Base-by-base conservation (phyloP, 768 basidiomycete genomes). In the Mycena floridula region DNA sequence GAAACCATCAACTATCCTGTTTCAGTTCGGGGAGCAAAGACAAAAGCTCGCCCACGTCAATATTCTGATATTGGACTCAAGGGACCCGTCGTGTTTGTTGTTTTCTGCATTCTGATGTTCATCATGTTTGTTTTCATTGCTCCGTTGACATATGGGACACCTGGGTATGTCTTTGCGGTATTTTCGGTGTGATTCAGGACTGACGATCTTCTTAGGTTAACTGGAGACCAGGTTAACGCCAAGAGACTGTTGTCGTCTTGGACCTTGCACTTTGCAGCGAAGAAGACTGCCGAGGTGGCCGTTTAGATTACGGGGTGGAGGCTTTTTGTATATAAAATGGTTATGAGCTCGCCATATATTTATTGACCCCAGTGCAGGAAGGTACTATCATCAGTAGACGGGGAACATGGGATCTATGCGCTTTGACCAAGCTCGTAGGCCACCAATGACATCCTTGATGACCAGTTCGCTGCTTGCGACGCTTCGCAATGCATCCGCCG, bases 81-180 rank as follows among this genome's bases (percentile, higher is more conserved):
- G 50, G 93, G 89, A 2, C 79, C 90, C 23, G 58, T 81, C 38
- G 72, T 79, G 20, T 69, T 81, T 30, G 74, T 69, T 4, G 57
- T 74, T 11, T 87, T 84, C 58, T 66, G 72, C 32, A 55, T 84
- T 21, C 48, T 77, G 27, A 62, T 92, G 65, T 74, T 90, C 40
- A 35, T 35, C 15, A 35, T 35, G 68, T 84, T 87, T 49, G 54
- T 77, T 30, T 97, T 79, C 72, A 68, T 95, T 42, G 77, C 87
- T 12, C 95, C 96, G 32, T 68, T 99, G 55, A 97, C 95, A 13
- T 99, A 95, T 61, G 96, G 94, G 35, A 85, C 87, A n/a, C 92
- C 93, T 50, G 89, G 92, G 93, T 96, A 68, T 58, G 86, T n/a
- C n/a, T n/a, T n/a, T n/a, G n/a, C n/a, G n/a, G n/a, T n/a, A n/a